Base-by-base conservation (phyloP, 352 stramenopile genomes). In the Aphanomyces invadans region DNA sequence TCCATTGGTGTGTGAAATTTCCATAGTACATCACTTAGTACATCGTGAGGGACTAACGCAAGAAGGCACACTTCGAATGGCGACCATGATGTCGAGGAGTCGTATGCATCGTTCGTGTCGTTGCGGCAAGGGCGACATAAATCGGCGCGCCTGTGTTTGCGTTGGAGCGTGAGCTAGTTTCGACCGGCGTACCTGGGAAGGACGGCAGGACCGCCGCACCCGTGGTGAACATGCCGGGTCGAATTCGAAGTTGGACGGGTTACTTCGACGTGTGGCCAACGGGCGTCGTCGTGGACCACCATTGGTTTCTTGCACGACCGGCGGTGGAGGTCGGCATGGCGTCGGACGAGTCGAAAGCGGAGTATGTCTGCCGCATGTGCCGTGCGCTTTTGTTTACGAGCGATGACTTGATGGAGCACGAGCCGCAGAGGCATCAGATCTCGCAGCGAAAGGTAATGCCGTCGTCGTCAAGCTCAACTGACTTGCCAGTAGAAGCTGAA, bases 301-400 rank as follows among this genome's bases (percentile, higher is more conserved):
- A 42, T 7, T 42, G 36, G 7, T 42, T 42, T 42, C 7, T 15
- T 7, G 7, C 36, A 15, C 36, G 15, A 42, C 36, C 36, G 15
- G 15, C n/a, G n/a, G n/a, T n/a, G n/a, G 45, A 53, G 45, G 19
- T 28, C 45, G 45, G 10, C 49, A 69, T 61, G 62, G 52, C 45
- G 49, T 29, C 31, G n/a, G n/a, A 44, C 0, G 19, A 44, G 19
- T 28, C 29, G 29, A 25, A 44, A 17, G 55, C 48, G 31, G 71
- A 74, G 68, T 91, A 79, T 66, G 79, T 81, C 46, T 92, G 83
- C 73, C 86, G 81, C 61, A 77, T 86, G 59, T 92, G 83, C 72
- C 81, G 83, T 52, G 71, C 70, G 52, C 68, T 87, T 57, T 65
- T 90, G 23, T 92, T 92, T 71, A 87, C 73, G 48, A 82, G 69